Evolutionary conservation across 805 yeast genomes (phyloP), one percentile per base, ranked within the genome.

Genomic region (Wickerhamiella kazuoi): DNA sequence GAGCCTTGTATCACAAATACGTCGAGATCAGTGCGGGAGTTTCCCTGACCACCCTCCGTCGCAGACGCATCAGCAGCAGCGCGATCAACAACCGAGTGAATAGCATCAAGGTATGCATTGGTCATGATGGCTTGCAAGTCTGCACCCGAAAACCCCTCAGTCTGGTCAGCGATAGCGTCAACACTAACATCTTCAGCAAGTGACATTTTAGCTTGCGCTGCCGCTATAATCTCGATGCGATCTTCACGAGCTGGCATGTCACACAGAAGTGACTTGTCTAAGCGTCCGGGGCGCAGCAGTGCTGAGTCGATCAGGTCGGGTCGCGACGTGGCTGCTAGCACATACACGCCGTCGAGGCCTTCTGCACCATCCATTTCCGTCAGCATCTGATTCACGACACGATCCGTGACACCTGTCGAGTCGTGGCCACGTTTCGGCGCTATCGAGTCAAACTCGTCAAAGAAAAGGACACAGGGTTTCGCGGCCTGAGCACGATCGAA

Each of bases 321-420:
- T 50, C 98, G 68, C 50, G 90, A 76, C 0, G 97, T 90, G 1
- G 97, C 98, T 0, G 97, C 97, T 20, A 90, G 64, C 0, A 90
- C 94, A 54, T 90, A 87, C 2, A 90, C 97, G 3, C 97, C 96
- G 50, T 86, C 96, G 21, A 86, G 64, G 0, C 97, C 96, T 57
- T 90, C 97, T 1, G 97, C 97, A 62, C 98, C 98, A 58, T 90
- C 98, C 94, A 90, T 86, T 55, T 90, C 96, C 0, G 98, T 90
- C 50, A 90, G 69, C 73, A 90, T 72, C 55, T 90, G 98, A 59
- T 90, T 90, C 20, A 90, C 98, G 31, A 90, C 95, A 50, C 98
- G 69, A 56, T 90, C 98, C 2, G 97, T 90, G 3, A 90, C 97
- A 41, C 97, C 97, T 0, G 97, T 86, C 1, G 94, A 81, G 55